Evolutionary conservation across 768 basidiomycete genomes (phyloP).

Genomic region (Termitomyces sp.): DNA sequence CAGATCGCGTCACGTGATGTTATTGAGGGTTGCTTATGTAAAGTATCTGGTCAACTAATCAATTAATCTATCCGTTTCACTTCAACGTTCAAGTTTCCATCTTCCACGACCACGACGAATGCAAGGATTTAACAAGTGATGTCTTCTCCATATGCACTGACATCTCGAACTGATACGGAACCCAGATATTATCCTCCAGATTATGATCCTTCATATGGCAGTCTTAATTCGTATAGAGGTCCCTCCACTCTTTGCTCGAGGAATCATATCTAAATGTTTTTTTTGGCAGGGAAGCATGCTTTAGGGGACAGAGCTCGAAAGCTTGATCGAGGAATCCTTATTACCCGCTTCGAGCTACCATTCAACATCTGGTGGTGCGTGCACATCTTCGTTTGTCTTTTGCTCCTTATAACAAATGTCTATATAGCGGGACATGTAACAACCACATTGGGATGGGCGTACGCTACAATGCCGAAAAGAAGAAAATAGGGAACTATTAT

Average conservation of each 20-base stretch:
- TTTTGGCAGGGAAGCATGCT: slow-evolving; percentile 78
- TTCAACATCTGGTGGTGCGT: slow-evolving; percentile 96
- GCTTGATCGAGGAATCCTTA: slow-evolving; percentile 92
- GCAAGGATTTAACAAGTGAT: slow-evolving; percentile 46
- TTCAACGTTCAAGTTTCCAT: too few species aligned
- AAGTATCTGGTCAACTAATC: too few species aligned
- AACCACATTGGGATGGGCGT: slow-evolving; percentile 99
- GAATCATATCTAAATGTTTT: background rate
- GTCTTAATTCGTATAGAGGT: slow-evolving; percentile 73
- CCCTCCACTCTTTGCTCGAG: slow-evolving; percentile 5
- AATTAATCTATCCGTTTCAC: too few species aligned
- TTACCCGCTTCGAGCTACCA: slow-evolving; percentile 92
- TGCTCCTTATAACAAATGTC: background rate
- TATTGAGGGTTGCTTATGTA: too few species aligned
- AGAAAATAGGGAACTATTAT: slow-evolving; percentile 92
- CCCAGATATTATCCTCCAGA: slow-evolving; percentile 45
- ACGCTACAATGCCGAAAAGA: slow-evolving; percentile 99
- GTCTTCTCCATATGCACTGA: background rate
- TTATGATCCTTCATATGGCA: slow-evolving; percentile 53
- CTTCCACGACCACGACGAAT: slow-evolving; percentile 15
- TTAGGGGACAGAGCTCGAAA: slow-evolving; percentile 91
- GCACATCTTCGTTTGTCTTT: background rate
- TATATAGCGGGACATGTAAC: slow-evolving; percentile 85
- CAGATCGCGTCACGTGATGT: too few species aligned
- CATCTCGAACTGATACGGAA: background rate